Evolutionary conservation across 148 eudicot species (phyloP).

Genomic region (Hydrangea macrophylla): DNA sequence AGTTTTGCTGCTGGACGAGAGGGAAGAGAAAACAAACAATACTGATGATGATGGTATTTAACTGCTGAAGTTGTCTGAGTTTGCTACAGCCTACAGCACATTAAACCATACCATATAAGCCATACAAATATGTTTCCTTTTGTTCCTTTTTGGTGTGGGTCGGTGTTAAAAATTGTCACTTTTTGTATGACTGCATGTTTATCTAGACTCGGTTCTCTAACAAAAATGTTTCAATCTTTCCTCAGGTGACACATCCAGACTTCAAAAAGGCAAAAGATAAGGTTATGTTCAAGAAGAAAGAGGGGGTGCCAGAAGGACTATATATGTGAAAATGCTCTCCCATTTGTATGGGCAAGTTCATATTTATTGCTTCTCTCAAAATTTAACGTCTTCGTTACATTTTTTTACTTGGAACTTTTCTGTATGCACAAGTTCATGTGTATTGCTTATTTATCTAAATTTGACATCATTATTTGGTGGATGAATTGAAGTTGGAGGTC

Average conservation of each 20-base stretch:
- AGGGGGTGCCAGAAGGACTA: slow-evolving; percentile 69
- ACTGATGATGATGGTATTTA: too few relatives aligned
- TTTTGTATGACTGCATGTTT: not conserved
- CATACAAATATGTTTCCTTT: not conserved
- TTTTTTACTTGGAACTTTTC: too few relatives aligned
- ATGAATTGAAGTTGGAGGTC: too few relatives aligned
- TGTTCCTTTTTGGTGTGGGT: not conserved
- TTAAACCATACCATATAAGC: not conserved
- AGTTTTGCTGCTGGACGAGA: not conserved
- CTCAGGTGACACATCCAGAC: slow-evolving; percentile 52
- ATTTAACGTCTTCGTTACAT: too few relatives aligned
- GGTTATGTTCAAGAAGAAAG: slow-evolving; percentile 74
- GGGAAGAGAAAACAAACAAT: not conserved
- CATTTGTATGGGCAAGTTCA: not conserved
- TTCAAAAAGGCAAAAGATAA: slow-evolving; percentile 70
- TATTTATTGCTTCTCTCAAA: not conserved
- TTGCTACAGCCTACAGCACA: not conserved
- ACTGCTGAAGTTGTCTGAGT: not conserved
- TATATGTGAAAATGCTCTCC: slow-evolving; percentile 36
- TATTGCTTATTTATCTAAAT: not conserved
- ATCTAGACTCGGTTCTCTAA: not conserved
- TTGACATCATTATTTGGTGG: not conserved
- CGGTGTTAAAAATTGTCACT: not conserved
- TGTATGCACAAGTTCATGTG: not conserved
- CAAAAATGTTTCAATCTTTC: not conserved